A percentile compares a stretch with the other conserved stretches of the same genome.
phyloP scores from a whole-genome alignment of 2,329 filamentous ascomycete genomes.

The Sporothrix pallida region DNA sequence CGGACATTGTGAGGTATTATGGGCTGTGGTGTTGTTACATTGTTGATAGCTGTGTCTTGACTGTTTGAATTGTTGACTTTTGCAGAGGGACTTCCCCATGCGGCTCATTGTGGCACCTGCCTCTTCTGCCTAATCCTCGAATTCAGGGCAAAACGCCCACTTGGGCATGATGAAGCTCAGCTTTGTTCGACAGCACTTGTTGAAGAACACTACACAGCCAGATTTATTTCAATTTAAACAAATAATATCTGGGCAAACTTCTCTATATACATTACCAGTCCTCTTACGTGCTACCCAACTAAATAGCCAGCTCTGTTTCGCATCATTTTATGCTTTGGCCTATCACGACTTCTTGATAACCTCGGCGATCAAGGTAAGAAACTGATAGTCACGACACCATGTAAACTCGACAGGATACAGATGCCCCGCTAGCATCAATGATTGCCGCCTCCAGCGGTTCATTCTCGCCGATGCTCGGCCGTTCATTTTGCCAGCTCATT shows the following conservation, averaged over 20 bases:
- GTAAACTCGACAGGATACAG: background rate
- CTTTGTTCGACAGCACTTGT: too few species aligned
- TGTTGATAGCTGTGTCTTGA: background rate
- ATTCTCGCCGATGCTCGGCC: conserved; percentile 31
- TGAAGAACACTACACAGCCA: too few species aligned
- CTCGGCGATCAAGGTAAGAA: background rate
- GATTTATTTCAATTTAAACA: too few species aligned
- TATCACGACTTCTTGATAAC: background rate
- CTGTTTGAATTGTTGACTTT: background rate
- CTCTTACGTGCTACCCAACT: too few species aligned
- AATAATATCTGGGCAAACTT: too few species aligned
- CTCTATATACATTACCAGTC: too few species aligned
- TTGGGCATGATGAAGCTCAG: background rate
- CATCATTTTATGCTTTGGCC: too few species aligned
- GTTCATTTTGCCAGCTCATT: background rate
- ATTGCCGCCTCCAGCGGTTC: background rate
- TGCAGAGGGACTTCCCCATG: background rate
- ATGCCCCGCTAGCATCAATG: background rate
- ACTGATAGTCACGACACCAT: background rate
- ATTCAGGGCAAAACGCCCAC: background rate
- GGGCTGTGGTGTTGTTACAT: background rate
- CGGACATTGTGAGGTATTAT: background rate
- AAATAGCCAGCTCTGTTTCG: too few species aligned
- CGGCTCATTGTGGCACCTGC: too few species aligned
- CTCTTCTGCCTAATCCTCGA: too few species aligned